Conservation (phyloP, 2,329 filamentous ascomycete species). For the Ceratocystis papillata region DNA sequence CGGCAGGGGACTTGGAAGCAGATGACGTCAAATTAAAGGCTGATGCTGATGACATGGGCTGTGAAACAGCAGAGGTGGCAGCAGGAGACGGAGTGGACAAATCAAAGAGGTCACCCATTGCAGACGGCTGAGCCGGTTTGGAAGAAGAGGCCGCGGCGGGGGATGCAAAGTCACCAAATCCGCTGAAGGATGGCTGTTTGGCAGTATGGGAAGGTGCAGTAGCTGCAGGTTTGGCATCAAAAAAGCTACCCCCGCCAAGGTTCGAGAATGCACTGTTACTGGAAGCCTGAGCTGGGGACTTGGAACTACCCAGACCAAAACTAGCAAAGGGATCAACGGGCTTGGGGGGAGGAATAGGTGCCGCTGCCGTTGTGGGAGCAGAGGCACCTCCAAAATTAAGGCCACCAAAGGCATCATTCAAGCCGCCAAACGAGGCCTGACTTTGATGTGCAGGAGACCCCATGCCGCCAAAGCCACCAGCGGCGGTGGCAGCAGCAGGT, state of each 20-base stretch:
- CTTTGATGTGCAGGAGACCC: constrained; percentile 48
- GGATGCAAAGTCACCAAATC: constrained; percentile 56
- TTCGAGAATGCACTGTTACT: constrained; percentile 39
- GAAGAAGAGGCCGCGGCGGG: constrained; percentile 33
- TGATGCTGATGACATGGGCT: constrained; percentile 43
- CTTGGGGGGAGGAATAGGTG: constrained; percentile 35
- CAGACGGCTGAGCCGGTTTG: constrained; percentile 42
- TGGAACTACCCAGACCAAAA: constrained; percentile 36
- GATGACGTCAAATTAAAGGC: constrained; percentile 67
- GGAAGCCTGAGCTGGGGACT: constrained; percentile 31
- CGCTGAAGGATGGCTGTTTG: constrained; percentile 44
- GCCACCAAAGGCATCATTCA: constrained; percentile 62
- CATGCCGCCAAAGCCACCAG: constrained; percentile 56
- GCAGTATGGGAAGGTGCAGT: constrained; percentile 34
- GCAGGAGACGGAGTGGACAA: constrained; percentile 47
- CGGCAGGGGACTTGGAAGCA: constrained; percentile 35
- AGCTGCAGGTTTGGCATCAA: constrained; percentile 53
- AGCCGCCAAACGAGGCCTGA: constrained; percentile 45
- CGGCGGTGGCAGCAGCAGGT: constrained; percentile 41
- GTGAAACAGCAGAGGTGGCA: constrained; percentile 35
- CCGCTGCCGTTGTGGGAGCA: constrained; percentile 31
- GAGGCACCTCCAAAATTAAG: constrained; percentile 34
- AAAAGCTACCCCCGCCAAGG: constrained; percentile 68
- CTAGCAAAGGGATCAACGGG: constrained; percentile 50
- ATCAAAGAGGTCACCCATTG: constrained; percentile 73